These are phyloP conservation scores for Stylosanthes scabra DNA, from an alignment of 331 rosid genomes.

Conservation along the genomic window DNA sequence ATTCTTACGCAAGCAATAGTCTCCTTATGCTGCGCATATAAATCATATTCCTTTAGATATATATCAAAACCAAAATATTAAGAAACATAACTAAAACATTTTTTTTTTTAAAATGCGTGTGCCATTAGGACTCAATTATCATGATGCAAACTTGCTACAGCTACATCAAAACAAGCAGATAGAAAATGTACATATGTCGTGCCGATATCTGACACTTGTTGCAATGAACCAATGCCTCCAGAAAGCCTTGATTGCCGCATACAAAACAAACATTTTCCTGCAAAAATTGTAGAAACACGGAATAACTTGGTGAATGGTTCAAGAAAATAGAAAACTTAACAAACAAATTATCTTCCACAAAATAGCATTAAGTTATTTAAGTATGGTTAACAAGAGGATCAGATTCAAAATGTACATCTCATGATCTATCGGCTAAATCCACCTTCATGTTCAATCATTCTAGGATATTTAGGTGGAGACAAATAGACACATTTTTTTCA, in stretches of 20 bases:
- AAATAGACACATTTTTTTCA: background rate
- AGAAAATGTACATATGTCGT: slow-evolving; percentile 39
- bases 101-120: background rate
- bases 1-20: slow-evolving; percentile 2
- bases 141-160: slow-evolving; percentile 12
- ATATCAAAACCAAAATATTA: background rate
- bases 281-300: slow-evolving; percentile 1
- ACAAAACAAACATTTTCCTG: slow-evolving; percentile 64
- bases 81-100: background rate
- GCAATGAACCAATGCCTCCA: slow-evolving; percentile 54
- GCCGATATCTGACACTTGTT: slow-evolving; percentile 47
- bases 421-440: background rate
- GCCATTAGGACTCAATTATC: slow-evolving; percentile 7
- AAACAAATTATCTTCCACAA: background rate
- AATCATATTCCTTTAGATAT: background rate
- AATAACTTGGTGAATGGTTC: background rate
- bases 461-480: background rate
- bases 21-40: background rate
- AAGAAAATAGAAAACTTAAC: background rate
- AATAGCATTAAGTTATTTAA: background rate
- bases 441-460: background rate
- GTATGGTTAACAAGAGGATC: background rate
- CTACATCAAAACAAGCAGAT: slow-evolving; percentile 5
- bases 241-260: slow-evolving; percentile 60
- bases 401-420: background rate